Conservation (phyloP, 2,329 filamentous ascomycete species). For the Tolypocladium capitatum region DNA sequence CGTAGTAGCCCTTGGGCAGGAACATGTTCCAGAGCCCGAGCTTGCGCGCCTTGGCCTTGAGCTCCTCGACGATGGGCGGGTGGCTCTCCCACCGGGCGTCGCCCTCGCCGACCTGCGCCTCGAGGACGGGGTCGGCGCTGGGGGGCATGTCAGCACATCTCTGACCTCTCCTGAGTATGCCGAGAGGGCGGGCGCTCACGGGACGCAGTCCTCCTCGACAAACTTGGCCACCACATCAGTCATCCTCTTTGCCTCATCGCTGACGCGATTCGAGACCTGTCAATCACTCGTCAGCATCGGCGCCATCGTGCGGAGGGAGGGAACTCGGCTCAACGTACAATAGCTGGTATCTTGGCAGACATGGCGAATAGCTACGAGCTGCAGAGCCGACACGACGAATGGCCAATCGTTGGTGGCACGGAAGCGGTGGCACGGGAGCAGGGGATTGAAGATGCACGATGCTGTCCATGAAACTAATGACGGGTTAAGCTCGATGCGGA, state of each 20-base stretch:
- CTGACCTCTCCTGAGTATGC: background rate
- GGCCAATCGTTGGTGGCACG: background rate
- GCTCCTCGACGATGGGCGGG: conserved; percentile 71
- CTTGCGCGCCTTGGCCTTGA: conserved; percentile 71
- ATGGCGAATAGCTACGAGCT: conserved; percentile 8
- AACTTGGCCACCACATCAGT: conserved; percentile 88
- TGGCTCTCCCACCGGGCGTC: conserved; percentile 67
- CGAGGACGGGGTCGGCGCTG: conserved; percentile 65
- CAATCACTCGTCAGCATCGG: conserved; percentile 2
- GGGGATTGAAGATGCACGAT: background rate
- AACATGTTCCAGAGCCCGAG: conserved; percentile 98
- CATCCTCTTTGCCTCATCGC: conserved; percentile 71
- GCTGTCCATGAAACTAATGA: no score
- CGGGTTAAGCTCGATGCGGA: background rate
- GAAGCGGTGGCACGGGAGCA: no score
- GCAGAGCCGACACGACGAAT: background rate
- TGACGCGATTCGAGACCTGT: conserved; percentile 48
- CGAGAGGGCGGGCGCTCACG: conserved; percentile 30
- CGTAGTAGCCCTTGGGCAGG: conserved; percentile 87
- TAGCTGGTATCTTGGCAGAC: conserved; percentile 19
- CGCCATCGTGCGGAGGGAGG: background rate
- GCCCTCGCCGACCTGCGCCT: conserved; percentile 67
- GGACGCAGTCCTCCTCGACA: conserved; percentile 89
- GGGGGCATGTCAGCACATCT: background rate
- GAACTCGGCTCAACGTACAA: conserved; percentile 12